These are phyloP conservation scores for Centella asiatica DNA, from an alignment of 129 eudicot genomes.

Conservation along the genomic window DNA sequence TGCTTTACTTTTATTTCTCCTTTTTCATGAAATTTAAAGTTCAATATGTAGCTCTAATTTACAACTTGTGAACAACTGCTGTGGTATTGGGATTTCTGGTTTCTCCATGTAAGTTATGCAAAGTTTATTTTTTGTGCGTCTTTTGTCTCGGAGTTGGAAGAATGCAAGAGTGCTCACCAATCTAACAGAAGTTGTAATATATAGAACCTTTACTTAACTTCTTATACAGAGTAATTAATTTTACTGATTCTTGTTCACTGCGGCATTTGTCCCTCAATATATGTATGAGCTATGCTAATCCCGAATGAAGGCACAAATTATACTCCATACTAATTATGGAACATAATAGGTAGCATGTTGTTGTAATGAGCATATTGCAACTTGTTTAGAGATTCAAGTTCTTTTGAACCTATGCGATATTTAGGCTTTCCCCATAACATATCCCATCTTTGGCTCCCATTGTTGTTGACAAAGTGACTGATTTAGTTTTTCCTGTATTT, in stretches of 20 bases:
- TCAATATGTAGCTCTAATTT: not conserved
- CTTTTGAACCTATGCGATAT: too few relatives aligned
- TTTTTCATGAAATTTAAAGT: not conserved
- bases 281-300: too few relatives aligned
- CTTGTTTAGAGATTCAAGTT: too few relatives aligned
- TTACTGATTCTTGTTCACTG: not conserved
- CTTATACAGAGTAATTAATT: too few relatives aligned
- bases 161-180: not conserved
- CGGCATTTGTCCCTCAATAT: not conserved
- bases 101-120: not conserved
- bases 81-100: not conserved
- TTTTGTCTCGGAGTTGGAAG: not conserved
- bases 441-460: too few relatives aligned
- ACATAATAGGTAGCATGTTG: not conserved
- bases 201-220: not conserved
- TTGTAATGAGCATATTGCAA: too few relatives aligned
- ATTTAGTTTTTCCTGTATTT: too few relatives aligned
- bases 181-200: not conserved
- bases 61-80: not conserved
- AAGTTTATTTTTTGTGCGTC: not conserved
- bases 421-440: too few relatives aligned
- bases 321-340: not conserved
- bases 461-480: too few relatives aligned
- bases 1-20: too few relatives aligned
- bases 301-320: not conserved